Percentiles rank a stretch among this genome's conserved stretches.
Conservation (phyloP, 2,329 filamentous ascomycete species). For the Thyridium curvatum region DNA sequence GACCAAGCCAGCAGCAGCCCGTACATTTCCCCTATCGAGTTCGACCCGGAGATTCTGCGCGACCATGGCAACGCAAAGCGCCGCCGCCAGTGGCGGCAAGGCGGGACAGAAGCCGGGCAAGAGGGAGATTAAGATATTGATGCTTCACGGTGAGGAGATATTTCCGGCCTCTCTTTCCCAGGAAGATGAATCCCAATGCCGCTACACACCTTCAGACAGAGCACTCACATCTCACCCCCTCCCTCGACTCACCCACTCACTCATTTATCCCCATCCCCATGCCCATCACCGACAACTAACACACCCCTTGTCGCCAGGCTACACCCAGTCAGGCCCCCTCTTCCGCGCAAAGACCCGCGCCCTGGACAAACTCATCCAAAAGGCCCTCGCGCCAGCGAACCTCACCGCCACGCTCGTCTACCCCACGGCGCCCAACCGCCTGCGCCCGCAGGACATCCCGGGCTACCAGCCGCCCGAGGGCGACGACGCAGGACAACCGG, state of each 20-base stretch:
- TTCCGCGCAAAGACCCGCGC: slow-evolving; percentile 88
- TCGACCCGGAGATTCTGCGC: too few relatives aligned
- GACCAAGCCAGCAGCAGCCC: too few relatives aligned
- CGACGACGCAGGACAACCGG: too few relatives aligned
- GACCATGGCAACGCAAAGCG: too few relatives aligned
- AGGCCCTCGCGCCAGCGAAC: slow-evolving; percentile 58
- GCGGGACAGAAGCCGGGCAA: slow-evolving; percentile 22
- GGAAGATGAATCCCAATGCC: too few relatives aligned
- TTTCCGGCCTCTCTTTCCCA: too few relatives aligned
- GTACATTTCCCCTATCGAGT: too few relatives aligned
- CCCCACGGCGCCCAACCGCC: slow-evolving; percentile 60
- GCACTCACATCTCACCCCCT: background rate
- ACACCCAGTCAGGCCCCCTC: slow-evolving; percentile 79
- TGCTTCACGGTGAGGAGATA: slow-evolving; percentile 73
- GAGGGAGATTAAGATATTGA: slow-evolving; percentile 60
- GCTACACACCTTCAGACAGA: too few relatives aligned
- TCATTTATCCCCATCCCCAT: background rate
- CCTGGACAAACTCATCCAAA: slow-evolving; percentile 72
- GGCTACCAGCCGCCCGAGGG: slow-evolving; percentile 42
- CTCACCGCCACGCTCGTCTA: slow-evolving; percentile 54
- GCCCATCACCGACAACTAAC: slow-evolving; percentile 1
- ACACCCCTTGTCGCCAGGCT: slow-evolving; percentile 54
- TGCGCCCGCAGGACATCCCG: slow-evolving; percentile 61
- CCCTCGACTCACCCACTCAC: background rate
- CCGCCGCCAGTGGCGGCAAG: too few relatives aligned